These are phyloP conservation scores for Globisporangium nodosum DNA, from an alignment of 352 stramenopile genomes.

Conservation along the genomic window DNA sequence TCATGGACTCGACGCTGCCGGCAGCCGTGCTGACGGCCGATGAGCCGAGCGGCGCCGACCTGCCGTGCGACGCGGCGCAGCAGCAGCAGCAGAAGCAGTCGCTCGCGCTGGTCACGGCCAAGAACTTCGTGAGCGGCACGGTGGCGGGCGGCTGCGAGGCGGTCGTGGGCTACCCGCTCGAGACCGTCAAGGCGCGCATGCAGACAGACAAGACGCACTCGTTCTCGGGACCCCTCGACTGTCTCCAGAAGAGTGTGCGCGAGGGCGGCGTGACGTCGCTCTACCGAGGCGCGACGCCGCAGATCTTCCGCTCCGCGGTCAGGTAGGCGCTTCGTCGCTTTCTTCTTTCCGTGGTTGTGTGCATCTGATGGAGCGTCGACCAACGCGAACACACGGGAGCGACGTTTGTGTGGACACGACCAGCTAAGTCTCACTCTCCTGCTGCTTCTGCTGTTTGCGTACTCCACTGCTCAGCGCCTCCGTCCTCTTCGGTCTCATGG, in stretches of 20 bases:
- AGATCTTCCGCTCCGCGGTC: constrained; percentile 63
- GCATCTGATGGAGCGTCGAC: background rate
- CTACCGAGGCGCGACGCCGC: constrained; percentile 58
- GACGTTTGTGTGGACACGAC: background rate
- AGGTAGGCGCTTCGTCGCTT: constrained; percentile 23
- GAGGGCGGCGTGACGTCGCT: constrained; percentile 51
- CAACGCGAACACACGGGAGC: background rate
- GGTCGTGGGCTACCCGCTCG: constrained; percentile 56
- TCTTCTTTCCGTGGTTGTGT: background rate
- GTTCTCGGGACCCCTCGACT: constrained; percentile 46
- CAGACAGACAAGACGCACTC: constrained; percentile 44
- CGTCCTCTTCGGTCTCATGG: constrained; percentile 68
- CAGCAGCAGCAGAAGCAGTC: constrained; percentile 29
- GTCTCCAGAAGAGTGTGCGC: constrained; percentile 45
- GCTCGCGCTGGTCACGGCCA: constrained; percentile 41
- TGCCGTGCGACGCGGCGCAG: background rate
- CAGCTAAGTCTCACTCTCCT: background rate
- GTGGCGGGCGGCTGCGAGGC: constrained; percentile 54
- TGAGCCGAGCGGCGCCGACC: background rate
- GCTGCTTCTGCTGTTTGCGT: background rate
- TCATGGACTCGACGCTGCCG: constrained; percentile 15
- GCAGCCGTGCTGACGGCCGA: constrained; percentile 6
- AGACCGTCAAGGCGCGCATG: constrained; percentile 66
- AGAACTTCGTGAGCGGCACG: constrained; percentile 60
- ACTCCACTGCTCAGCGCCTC: constrained; percentile 27